Evolutionary conservation across 2,329 filamentous ascomycete genomes (phyloP).

Genomic region (Sclerotinia nivalis): DNA sequence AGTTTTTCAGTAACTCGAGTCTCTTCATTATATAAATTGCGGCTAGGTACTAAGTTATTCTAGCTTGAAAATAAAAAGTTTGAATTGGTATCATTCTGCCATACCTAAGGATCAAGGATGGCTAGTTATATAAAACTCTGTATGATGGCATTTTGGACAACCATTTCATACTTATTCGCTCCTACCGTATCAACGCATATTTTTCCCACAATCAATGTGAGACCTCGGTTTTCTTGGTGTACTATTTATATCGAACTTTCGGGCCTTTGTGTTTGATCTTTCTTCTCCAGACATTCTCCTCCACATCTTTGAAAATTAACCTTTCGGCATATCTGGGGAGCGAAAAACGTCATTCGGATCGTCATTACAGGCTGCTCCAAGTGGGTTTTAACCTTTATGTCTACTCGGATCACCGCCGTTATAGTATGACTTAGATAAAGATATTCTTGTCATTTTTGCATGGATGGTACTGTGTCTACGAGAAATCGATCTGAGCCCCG

Average conservation of each 20-base stretch:
- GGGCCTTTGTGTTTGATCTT: neutral
- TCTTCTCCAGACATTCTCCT: neutral
- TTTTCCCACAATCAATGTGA: neutral
- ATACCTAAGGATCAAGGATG: too few relatives aligned
- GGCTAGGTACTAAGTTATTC: too few relatives aligned
- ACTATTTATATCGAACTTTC: constrained; percentile 1
- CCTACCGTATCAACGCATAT: neutral
- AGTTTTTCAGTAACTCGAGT: too few relatives aligned
- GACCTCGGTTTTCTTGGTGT: neutral
- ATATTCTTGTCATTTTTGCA: neutral
- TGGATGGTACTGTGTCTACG: neutral
- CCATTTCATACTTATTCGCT: neutral
- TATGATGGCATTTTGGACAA: too few relatives aligned
- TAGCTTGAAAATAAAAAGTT: too few relatives aligned
- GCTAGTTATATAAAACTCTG: too few relatives aligned
- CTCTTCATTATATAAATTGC: too few relatives aligned
- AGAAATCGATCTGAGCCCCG: too few relatives aligned
- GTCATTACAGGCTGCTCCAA: neutral
- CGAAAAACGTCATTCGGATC: neutral
- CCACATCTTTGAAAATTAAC: neutral
- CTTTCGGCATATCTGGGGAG: neutral
- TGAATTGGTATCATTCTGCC: too few relatives aligned
- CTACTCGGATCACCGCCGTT: neutral
- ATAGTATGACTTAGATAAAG: neutral
- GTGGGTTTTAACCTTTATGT: neutral